A percentile compares a stretch with the other conserved stretches of the same genome.
Evolutionary conservation across 1,284 basidiomycete species (phyloP).

Genomic region (Moesziomyces sp.): DNA sequence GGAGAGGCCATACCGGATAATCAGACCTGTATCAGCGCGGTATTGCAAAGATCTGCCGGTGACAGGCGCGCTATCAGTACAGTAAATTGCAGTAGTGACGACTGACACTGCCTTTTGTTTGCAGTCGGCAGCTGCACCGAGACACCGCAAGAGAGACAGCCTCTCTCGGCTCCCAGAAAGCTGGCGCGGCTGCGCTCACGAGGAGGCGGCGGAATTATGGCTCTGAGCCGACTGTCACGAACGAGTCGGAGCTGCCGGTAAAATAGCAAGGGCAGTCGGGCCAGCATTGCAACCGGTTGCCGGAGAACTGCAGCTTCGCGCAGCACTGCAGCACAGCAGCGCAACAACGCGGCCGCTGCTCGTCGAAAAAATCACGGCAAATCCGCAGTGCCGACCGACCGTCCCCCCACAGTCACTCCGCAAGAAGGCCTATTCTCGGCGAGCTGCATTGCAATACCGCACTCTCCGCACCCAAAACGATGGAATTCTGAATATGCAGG

Average conservation of each 20-base stretch:
- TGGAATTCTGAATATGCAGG: too few species aligned
- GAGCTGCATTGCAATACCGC: too few species aligned
- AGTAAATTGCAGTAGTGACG: too few species aligned
- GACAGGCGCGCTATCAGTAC: background rate
- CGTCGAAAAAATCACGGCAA: too few species aligned
- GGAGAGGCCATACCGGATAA: background rate
- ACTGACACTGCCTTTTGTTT: background rate
- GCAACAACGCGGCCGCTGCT: too few species aligned
- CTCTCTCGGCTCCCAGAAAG: too few species aligned
- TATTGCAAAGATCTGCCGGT: background rate
- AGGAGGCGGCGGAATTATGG: background rate
- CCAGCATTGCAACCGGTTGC: conserved; percentile 1
- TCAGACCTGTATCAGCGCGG: background rate
- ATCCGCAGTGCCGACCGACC: too few species aligned
- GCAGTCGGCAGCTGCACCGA: background rate
- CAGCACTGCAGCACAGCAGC: too few species aligned
- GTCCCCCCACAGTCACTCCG: too few species aligned
- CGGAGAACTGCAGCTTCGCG: conserved; percentile 2
- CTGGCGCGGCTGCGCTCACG: too few species aligned
- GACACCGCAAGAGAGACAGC: background rate
- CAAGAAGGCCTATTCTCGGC: too few species aligned
- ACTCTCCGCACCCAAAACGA: too few species aligned
- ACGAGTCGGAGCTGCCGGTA: conserved; percentile 2
- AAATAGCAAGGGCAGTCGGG: conserved; percentile 6
- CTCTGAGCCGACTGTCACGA: background rate